These are phyloP conservation scores for Polytrichum formosum DNA, from an alignment of 225 moss, liverwort and hornwort species.

Conservation along the genomic window DNA sequence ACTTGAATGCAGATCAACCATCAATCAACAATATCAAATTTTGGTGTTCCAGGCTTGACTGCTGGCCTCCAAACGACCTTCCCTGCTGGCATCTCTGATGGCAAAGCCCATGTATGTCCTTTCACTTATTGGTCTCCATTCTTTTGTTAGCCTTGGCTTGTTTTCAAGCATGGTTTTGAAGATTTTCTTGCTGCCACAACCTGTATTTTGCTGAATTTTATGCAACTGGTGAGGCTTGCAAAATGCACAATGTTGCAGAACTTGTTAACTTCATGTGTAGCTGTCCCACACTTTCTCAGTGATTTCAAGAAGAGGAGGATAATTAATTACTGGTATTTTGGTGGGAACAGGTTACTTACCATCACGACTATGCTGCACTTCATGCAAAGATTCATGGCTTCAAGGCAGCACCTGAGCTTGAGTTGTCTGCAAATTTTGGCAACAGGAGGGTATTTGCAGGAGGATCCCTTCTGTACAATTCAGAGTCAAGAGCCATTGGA, in stretches of 20 bases:
- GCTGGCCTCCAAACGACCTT: conserved; percentile 43
- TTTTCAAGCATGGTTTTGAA: too few species aligned
- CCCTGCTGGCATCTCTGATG: conserved; percentile 23
- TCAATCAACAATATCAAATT: conserved; percentile 42
- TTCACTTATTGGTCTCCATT: too few species aligned
- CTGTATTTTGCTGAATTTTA: too few species aligned
- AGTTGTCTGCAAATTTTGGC: conserved; percentile 52
- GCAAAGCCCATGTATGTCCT: conserved; percentile 43
- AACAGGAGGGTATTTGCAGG: conserved; percentile 47
- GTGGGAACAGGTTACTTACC: conserved; percentile 37
- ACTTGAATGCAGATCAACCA: conserved; percentile 26
- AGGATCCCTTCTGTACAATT: conserved; percentile 43
- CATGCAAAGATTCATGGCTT: conserved; percentile 51
- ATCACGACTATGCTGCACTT: conserved; percentile 51
- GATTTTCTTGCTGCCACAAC: too few species aligned
- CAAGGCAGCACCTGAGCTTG: conserved; percentile 52
- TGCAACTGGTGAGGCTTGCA: too few species aligned
- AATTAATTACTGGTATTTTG: conserved; percentile 1
- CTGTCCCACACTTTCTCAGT: too few species aligned
- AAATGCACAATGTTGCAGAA: too few species aligned
- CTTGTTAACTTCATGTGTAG: too few species aligned
- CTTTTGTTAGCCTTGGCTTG: too few species aligned
- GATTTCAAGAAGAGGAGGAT: too few species aligned
- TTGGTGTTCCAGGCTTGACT: conserved; percentile 51
- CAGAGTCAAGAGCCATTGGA: conserved; percentile 37